These are phyloP conservation scores for Coprinopsis sp. DNA, from an alignment of 768 basidiomycete species.

Conservation along the genomic window DNA sequence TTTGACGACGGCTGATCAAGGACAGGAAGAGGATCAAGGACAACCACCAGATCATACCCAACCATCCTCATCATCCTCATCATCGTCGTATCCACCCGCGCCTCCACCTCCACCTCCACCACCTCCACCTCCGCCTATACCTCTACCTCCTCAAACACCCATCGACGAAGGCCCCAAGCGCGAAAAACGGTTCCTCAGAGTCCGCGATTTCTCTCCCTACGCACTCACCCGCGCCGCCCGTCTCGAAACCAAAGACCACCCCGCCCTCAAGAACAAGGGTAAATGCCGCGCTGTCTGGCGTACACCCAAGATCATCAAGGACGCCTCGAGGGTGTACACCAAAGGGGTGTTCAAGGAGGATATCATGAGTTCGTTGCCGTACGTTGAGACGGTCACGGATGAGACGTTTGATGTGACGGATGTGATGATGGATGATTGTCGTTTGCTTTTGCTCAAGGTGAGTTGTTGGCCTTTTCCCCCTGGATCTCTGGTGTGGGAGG, in stretches of 20 bases:
- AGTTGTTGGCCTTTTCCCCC: slow-evolving; percentile 7
- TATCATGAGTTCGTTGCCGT: slow-evolving; percentile 45
- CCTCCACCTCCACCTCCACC: neutral
- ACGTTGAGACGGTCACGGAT: slow-evolving; percentile 46
- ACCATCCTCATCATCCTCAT: neutral
- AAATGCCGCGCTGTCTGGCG: slow-evolving; percentile 25
- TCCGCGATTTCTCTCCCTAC: slow-evolving; percentile 31
- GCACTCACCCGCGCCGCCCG: slow-evolving; percentile 18
- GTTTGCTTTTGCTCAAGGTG: slow-evolving; percentile 47
- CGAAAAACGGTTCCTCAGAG: slow-evolving; percentile 21
- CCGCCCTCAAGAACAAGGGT: slow-evolving; percentile 19
- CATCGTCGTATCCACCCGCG: neutral
- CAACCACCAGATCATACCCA: neutral
- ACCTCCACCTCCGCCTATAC: neutral
- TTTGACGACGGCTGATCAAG: too few species aligned
- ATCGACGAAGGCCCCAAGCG: neutral
- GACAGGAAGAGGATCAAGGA: too few species aligned
- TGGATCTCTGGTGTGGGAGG: slow-evolving; percentile 5
- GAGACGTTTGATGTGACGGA: slow-evolving; percentile 47
- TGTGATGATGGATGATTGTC: slow-evolving; percentile 54
- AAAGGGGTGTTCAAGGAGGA: slow-evolving; percentile 44
- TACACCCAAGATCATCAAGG: slow-evolving; percentile 33
- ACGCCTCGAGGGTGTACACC: slow-evolving; percentile 36
- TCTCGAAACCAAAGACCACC: slow-evolving; percentile 1
- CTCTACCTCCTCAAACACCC: slow-evolving; percentile 1